Evolutionary conservation across 2,329 filamentous ascomycete species (phyloP), one percentile per base, ranked within the genome.

Genomic region (Phialemoniopsis sp.): DNA sequence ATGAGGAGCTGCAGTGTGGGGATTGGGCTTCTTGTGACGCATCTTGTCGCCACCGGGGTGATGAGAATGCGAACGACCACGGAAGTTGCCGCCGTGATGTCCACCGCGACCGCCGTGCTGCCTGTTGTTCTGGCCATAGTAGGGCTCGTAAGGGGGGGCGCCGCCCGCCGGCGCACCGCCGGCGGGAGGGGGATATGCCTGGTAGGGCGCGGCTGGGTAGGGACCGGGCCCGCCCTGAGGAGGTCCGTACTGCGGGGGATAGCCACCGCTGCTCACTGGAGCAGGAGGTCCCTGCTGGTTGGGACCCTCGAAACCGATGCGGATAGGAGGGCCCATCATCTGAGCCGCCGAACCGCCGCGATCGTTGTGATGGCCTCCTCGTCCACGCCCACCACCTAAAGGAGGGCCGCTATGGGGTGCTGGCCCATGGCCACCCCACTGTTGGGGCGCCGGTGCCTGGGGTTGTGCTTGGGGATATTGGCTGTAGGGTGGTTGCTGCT

Each of bases 261-360:
- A 70, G 31, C 62, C 60, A 53, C 21, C 21, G 10, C 51, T 61
- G 58, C 67, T 67, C 58, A 66, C 63, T 59, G 67, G 67, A 51
- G 72, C 63, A 36, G 69, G 62, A 35, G 67, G 62, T 41, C 73
- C 64, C 38, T 53, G 55, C 34, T 48, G 43, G 26, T 49, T 50
- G 14, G 45, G 46, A 37, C 59, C 60, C 36, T 77, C 73, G 57
- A 74, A 75, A 4, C 72, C 72, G 63, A 76, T 74, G 40, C 67
- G 67, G 46, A 78, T 72, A 3, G 72, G 72, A 28, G 72, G 71
- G 1, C 70, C 77, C 76, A 72, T 74, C 49, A 69, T 62, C 54
- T 56, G 58, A 1, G 55, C 45, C 38, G 59, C 59, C 12, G 52
- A 40, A 5, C 47, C 70, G 57, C 60, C 54, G 21, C 63, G 58